Evolutionary conservation across 805 yeast genomes (phyloP).

Genomic region (Zygoascus bituminiphila): DNA sequence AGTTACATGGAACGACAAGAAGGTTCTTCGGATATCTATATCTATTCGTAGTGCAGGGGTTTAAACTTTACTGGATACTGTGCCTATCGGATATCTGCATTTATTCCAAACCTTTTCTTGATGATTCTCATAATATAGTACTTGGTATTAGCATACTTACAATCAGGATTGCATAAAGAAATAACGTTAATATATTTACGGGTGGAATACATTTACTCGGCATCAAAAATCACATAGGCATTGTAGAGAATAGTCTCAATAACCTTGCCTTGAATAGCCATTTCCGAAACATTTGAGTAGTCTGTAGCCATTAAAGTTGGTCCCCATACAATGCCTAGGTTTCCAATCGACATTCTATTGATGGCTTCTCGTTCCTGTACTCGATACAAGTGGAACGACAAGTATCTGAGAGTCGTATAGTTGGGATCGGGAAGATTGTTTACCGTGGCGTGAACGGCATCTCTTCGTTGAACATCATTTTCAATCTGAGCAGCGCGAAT

Average conservation of each 20-base stretch:
- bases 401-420: constrained; percentile 79
- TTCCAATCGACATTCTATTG: constrained; percentile 77
- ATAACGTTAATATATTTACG: not conserved
- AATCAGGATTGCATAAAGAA: too few relatives aligned
- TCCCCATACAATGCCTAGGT: constrained; percentile 90
- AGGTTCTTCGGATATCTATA: constrained; percentile 7
- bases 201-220: constrained; percentile 31
- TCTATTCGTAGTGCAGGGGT: not conserved
- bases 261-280: constrained; percentile 66
- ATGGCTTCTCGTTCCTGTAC: constrained; percentile 52
- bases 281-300: constrained; percentile 58
- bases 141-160: too few relatives aligned
- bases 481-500: constrained; percentile 62
- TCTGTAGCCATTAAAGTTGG: constrained; percentile 72
- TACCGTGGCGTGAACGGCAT: constrained; percentile 73
- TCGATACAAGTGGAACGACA: constrained; percentile 76
- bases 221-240: constrained; percentile 73
- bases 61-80: too few relatives aligned
- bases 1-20: constrained; percentile 22
- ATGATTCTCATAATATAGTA: not conserved
- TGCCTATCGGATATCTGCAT: too few relatives aligned
- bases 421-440: constrained; percentile 91
- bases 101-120: too few relatives aligned
- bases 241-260: constrained; percentile 78
- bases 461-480: constrained; percentile 55